Evolutionary conservation across 1,284 basidiomycete genomes (phyloP), one percentile per base, ranked within the genome.

Genomic region (Tremellales sp.): DNA sequence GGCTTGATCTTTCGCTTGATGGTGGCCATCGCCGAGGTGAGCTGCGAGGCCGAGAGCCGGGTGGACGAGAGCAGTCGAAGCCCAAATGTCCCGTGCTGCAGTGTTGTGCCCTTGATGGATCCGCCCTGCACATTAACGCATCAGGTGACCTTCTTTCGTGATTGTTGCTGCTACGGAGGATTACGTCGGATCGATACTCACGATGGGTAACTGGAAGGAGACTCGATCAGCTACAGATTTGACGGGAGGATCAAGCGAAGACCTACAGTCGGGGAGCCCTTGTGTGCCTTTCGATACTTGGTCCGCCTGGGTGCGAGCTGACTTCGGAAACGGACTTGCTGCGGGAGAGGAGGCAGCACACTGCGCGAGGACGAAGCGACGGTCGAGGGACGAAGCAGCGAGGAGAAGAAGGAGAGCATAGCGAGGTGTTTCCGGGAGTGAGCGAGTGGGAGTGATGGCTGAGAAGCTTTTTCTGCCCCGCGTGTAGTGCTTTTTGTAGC

Each of bases 1-100:
- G 83, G 74, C 74, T 95, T 97, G 51, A 97, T 79, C 68, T 92
- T 93, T 59, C 89, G 80, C 77, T 88, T 86, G 50, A 98, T 82
- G 32, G 90, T 86, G 41, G 89, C 88, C 72, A 92, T 85, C 1
- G 86, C 88, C 0, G 86, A 83, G 40, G 82, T 80, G 14, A 98
- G 81, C 74, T 95, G 91, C 68, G 93, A 95, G 0, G 91, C 93
- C 5, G 83, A 86, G n/a, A 98, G 75, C 32, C 93, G 78, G 34
- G 81, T 81, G 0, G 90, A 89, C 0, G 85, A 84, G 61, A 88
- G 86, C 18, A 97, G 86, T 33, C 95, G 77, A 37, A 97, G 81
- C 4, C 95, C 95, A 79, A 85, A 98, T 19, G 65, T 63, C 31
- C 93, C 95, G 61, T 84, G 89, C 26, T 89, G 83, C 25, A 98